Conservation (phyloP, 768 basidiomycete genomes). For the Scleroderma citrinum region DNA sequence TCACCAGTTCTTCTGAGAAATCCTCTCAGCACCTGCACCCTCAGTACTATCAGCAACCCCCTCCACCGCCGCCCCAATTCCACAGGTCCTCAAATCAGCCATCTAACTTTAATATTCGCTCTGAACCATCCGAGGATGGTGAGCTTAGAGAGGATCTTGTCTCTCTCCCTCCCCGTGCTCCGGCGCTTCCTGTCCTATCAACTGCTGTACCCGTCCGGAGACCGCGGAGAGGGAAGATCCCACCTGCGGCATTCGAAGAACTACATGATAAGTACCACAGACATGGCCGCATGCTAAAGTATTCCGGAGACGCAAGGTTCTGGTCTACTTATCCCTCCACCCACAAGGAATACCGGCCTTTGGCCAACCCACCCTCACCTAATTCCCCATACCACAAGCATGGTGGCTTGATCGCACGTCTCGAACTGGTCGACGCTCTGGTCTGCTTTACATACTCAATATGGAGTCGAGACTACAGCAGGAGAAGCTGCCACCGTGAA, state of each 20-base stretch:
- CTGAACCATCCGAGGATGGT: slow-evolving; percentile 42
- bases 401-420: slow-evolving; percentile 67
- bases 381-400: slow-evolving; percentile 70
- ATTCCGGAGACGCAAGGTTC: slow-evolving; percentile 75
- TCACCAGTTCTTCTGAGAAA: slow-evolving; percentile 16
- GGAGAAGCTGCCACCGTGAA: slow-evolving; percentile 48
- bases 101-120: slow-evolving; percentile 24
- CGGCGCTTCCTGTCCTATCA: slow-evolving; percentile 28
- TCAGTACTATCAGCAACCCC: slow-evolving; percentile 22
- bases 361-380: slow-evolving; percentile 56
- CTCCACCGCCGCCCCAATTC: slow-evolving; percentile 14
- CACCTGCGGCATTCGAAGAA: slow-evolving; percentile 44
- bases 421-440: slow-evolving; percentile 77
- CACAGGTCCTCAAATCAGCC: slow-evolving; percentile 19
- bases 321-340: slow-evolving; percentile 65
- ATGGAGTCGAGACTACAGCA: slow-evolving; percentile 69
- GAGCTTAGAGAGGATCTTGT: slow-evolving; percentile 38
- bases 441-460: slow-evolving; percentile 79
- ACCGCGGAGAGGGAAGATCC: slow-evolving; percentile 55
- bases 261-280: slow-evolving; percentile 67
- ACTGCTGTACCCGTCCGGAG: slow-evolving; percentile 54
- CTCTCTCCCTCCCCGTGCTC: slow-evolving; percentile 15
- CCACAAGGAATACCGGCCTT: slow-evolving; percentile 58
- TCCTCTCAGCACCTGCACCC: slow-evolving; percentile 22
- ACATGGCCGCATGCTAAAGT: slow-evolving; percentile 72